Percentiles rank a stretch among this genome's conserved stretches.
Evolutionary conservation across 1,284 basidiomycete genomes (phyloP).

Genomic region (Apiotrichum brassicae): DNA sequence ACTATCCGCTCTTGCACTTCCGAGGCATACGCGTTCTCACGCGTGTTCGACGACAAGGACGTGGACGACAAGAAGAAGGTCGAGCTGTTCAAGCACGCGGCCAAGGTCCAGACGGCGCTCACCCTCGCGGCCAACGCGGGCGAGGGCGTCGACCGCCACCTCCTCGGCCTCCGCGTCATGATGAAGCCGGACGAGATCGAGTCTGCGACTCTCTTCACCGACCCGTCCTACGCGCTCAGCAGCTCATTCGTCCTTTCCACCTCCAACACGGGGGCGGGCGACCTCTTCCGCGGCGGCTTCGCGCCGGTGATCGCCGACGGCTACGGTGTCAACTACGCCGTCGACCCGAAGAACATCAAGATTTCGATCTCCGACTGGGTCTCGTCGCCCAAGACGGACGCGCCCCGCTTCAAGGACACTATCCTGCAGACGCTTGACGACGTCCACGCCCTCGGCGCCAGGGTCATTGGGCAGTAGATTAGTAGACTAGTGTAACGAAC

Average conservation of each 20-base stretch:
- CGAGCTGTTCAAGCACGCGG: slow-evolving; percentile 9
- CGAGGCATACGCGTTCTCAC: slow-evolving; percentile 5
- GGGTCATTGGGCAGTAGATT: slow-evolving; percentile 2
- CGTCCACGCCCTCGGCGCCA: slow-evolving; percentile 3
- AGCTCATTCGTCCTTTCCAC: slow-evolving; percentile 11
- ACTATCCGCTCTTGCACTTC: slow-evolving; percentile 8
- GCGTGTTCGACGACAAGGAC: slow-evolving; percentile 1
- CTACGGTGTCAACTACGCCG: slow-evolving; percentile 13
- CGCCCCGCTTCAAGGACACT: slow-evolving; percentile 4
- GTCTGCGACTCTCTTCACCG: slow-evolving; percentile 4
- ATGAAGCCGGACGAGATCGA: slow-evolving; percentile 5
- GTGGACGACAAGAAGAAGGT: background rate
- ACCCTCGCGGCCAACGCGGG: slow-evolving; percentile 3
- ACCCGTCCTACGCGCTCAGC: slow-evolving; percentile 6
- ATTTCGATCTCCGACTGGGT: slow-evolving; percentile 8
- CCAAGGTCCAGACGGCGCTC: slow-evolving; percentile 5
- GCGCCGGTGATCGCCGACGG: slow-evolving; percentile 8
- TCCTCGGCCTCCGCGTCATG: slow-evolving; percentile 13
- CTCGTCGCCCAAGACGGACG: slow-evolving; percentile 2
- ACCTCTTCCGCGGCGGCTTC: slow-evolving; percentile 14
- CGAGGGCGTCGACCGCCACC: slow-evolving; percentile 14
- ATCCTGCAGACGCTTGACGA: slow-evolving; percentile 6
- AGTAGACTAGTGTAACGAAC: too few relatives aligned
- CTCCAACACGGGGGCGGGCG: slow-evolving; percentile 12
- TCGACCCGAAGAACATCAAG: slow-evolving; percentile 14